Evolutionary conservation across 2,329 filamentous ascomycete species (phyloP).

Genomic region (Stagonosporopsis chrysanthemi): DNA sequence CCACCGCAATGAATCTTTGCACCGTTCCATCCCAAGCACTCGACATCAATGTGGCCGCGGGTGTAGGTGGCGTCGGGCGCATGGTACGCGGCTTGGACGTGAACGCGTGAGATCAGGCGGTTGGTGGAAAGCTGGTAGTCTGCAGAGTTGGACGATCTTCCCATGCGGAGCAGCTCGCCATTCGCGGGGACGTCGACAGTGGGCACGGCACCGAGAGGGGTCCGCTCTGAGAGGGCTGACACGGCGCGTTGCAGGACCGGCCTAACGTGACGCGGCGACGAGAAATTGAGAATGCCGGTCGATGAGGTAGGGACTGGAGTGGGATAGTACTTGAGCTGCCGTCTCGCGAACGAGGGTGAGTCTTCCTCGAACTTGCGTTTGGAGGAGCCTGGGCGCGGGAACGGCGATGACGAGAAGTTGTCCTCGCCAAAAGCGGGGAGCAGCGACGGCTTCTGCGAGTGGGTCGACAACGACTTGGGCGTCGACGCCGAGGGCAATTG

Average conservation of each 20-base stretch:
- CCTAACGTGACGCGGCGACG: slow-evolving; percentile 64
- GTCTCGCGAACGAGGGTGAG: slow-evolving; percentile 55
- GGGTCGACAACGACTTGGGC: slow-evolving; percentile 36
- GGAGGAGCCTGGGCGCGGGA: slow-evolving; percentile 66
- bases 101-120: slow-evolving; percentile 89
- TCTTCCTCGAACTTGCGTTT: slow-evolving; percentile 70
- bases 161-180: slow-evolving; percentile 85
- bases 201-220: slow-evolving; percentile 84
- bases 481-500: slow-evolving; percentile 39
- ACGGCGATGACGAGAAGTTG: slow-evolving; percentile 81
- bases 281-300: slow-evolving; percentile 87
- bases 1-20: slow-evolving; percentile 91
- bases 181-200: slow-evolving; percentile 80
- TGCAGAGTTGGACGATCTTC: slow-evolving; percentile 93
- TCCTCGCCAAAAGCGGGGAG: slow-evolving; percentile 71
- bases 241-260: slow-evolving; percentile 66
- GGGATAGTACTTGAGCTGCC: slow-evolving; percentile 76
- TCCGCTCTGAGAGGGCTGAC: slow-evolving; percentile 73
- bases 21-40: slow-evolving; percentile 96
- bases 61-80: slow-evolving; percentile 72
- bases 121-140: slow-evolving; percentile 93
- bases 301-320: slow-evolving; percentile 94
- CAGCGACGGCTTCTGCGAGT: slow-evolving; percentile 69
- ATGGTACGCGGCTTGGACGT: slow-evolving; percentile 87
- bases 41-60: slow-evolving; percentile 81